phyloP scores from a whole-genome alignment of 345 rosid species.

The Iberis pinnata region DNA sequence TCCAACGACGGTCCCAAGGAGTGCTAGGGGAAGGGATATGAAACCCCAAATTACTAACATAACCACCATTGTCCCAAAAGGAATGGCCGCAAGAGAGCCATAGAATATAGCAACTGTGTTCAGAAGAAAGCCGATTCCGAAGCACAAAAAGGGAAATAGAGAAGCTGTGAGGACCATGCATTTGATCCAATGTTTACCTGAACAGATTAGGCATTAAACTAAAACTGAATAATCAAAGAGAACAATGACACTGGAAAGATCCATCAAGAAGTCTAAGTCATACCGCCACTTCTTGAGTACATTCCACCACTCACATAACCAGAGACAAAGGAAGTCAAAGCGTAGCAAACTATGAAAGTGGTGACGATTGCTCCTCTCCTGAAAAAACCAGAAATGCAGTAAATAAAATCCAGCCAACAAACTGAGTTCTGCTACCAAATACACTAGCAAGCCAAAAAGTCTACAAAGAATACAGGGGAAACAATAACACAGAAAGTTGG shows the following conservation, averaged over 20 bases:
- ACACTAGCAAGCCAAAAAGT: constrained; percentile 4
- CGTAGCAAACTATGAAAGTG: constrained; percentile 91
- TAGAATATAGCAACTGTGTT: constrained; percentile 90
- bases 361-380: constrained; percentile 99
- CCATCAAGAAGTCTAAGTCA: constrained; percentile 19
- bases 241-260: constrained; percentile 1
- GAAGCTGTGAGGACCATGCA: constrained; percentile 94
- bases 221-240: neutral
- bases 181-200: constrained; percentile 93
- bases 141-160: constrained; percentile 86
- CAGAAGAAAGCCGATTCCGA: constrained; percentile 76
- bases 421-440: neutral
- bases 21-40: constrained; percentile 90
- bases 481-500: neutral
- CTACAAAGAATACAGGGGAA: neutral
- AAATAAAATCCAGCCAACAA: constrained; percentile 6
- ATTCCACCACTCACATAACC: constrained; percentile 99
- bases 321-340: constrained; percentile 90
- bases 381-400: constrained; percentile 18
- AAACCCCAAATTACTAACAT: constrained; percentile 91
- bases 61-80: constrained; percentile 92
- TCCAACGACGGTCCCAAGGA: constrained; percentile 89
- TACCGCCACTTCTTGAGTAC: constrained; percentile 98
- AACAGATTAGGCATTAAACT: constrained; percentile 4
- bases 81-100: constrained; percentile 91